Conservation (phyloP, 306 rosid species). For the Casuarina glauca region DNA sequence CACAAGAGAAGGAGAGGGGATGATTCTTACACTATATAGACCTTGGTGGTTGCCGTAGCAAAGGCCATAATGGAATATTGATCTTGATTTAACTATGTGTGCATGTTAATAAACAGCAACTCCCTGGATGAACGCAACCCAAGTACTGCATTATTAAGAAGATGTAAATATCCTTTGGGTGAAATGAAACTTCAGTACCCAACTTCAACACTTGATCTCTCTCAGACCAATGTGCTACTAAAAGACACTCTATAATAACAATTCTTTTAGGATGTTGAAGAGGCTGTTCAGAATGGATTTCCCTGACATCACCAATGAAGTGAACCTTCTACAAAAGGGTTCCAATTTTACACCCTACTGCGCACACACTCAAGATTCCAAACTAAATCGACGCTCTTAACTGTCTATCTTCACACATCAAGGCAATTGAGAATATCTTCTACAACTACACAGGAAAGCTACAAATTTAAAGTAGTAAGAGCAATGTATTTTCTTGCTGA, state of each 20-base stretch:
- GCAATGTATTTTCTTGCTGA: no score
- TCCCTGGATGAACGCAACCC: constrained; percentile 24
- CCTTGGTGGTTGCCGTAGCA: constrained; percentile 67
- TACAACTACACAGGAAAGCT: background rate
- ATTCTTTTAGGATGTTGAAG: background rate
- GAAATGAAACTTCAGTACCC: background rate
- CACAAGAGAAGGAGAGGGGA: constrained; percentile 8
- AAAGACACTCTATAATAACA: background rate
- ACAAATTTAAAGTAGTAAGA: background rate
- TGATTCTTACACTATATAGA: constrained; percentile 70
- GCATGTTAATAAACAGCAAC: constrained; percentile 4
- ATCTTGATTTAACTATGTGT: constrained; percentile 27
- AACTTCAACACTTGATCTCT: background rate
- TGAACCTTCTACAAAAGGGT: background rate
- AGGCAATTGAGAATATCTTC: background rate
- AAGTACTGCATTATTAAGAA: constrained; percentile 3
- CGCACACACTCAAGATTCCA: background rate
- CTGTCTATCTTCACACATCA: background rate
- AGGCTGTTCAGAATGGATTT: background rate
- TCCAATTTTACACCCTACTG: background rate
- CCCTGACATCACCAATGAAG: background rate
- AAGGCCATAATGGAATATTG: constrained; percentile 21
- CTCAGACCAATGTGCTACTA: constrained; percentile 3
- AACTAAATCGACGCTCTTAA: background rate
- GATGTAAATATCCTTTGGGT: background rate